Base-by-base conservation (phyloP, 805 yeast species). In the Candida gorgasii region DNA sequence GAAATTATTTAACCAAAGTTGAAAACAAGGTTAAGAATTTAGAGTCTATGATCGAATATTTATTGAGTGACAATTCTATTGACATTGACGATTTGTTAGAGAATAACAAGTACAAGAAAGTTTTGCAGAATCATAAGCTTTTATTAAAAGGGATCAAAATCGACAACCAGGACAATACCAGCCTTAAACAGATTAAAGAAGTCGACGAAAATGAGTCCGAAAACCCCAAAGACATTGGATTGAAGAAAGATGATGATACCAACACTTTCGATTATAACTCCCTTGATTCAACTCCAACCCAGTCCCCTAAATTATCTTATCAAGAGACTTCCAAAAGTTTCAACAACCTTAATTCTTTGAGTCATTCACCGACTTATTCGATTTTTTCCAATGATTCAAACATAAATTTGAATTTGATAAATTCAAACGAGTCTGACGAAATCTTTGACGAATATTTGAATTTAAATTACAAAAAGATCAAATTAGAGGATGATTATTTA, bases 1-100 rank as follows among this genome's bases (percentile, higher is more conserved):
- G 96, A 51, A 88, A 85, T 3, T 84, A 86, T 63, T 65, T 88
- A 50, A 87, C 95, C 12, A 76, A 76, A 40, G 89, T 88, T 20
- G 96, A 88, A 61, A 74, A 69, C 43, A 55, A 58, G 43, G 64
- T 65, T 22, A 52, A 51, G 35, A 53, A 54, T 15, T 56, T 66
- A 43, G 63, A 66, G 34, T 54, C 54, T 31, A 42, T 69, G 44
- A 40, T 71, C 30, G 53, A 57, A 23, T 68, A 49, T 20, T 55
- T 70, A 39, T 50, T 70, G 39, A 69, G 73, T 4, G 42, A 47
- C 27, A 41, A 44, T n/a, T 34, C 37, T 9, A 45, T 50, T 29
- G 51, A 52, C 22, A 40, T 61, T 13, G 60, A 58, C 24, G 48
- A 55, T 2, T 42, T 52, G 27, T 31, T 53, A 11, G 29, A 42